Percentiles rank a stretch among this genome's conserved stretches.
These are phyloP conservation scores for Apostasia ramifera DNA, from an alignment of 106 monocot species.

Conservation along the genomic window DNA sequence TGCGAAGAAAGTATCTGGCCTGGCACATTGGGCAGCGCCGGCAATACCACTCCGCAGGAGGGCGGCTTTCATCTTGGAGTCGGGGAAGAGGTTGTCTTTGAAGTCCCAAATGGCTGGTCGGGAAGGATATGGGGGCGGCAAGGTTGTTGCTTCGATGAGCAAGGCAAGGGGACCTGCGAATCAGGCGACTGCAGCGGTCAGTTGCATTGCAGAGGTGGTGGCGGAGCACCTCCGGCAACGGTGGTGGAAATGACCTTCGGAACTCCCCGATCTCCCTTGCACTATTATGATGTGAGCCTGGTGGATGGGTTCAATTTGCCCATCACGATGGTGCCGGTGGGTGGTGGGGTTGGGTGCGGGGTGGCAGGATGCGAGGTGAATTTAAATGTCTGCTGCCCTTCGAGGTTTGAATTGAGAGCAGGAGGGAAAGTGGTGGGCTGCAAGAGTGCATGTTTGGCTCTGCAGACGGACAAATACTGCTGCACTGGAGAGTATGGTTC, in stretches of 20 bases:
- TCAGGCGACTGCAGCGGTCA: slow-evolving; percentile 26
- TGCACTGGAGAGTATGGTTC: slow-evolving; percentile 19
- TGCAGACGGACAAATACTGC: slow-evolving; percentile 25
- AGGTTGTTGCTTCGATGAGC: slow-evolving; percentile 26
- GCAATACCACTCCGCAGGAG: slow-evolving; percentile 25
- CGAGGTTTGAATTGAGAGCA: slow-evolving; percentile 31
- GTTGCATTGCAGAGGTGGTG: slow-evolving; percentile 11
- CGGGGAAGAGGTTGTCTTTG: slow-evolving; percentile 25
- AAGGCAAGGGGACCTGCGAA: slow-evolving; percentile 18
- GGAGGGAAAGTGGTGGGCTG: slow-evolving; percentile 49
- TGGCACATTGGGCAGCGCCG: slow-evolving; percentile 33
- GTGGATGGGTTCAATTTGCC: slow-evolving; percentile 65
- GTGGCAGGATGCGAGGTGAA: slow-evolving; percentile 53
- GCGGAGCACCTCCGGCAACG: slow-evolving; percentile 17
- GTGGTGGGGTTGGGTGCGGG: slow-evolving; percentile 45
- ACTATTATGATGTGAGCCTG: slow-evolving; percentile 68
- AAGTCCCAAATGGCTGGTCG: slow-evolving; percentile 43
- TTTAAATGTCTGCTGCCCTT: slow-evolving; percentile 52
- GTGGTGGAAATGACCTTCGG: slow-evolving; percentile 28
- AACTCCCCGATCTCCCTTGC: slow-evolving; percentile 23
- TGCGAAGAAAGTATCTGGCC: slow-evolving; percentile 66
- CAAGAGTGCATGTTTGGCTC: slow-evolving; percentile 40
- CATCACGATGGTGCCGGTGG: slow-evolving; percentile 37
- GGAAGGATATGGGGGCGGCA: slow-evolving; percentile 26
- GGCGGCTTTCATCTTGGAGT: slow-evolving; percentile 51